These are phyloP conservation scores for Pseudopyrenochaeta lycopersici DNA, from an alignment of 2,329 filamentous ascomycete genomes.

Conservation along the genomic window DNA sequence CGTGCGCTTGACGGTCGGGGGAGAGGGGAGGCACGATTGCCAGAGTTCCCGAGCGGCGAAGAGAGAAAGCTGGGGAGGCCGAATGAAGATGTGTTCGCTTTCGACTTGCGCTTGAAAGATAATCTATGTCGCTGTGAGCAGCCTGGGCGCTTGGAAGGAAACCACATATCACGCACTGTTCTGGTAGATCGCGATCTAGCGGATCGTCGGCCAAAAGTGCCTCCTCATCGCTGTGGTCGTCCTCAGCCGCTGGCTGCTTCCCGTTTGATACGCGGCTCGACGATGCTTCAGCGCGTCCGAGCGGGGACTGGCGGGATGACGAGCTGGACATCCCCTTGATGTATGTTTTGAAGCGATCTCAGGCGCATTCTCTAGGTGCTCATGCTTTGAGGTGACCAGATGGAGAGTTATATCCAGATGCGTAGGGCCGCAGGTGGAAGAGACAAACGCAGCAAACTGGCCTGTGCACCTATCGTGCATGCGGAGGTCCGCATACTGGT, in stretches of 20 bases:
- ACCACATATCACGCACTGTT: conserved; percentile 45
- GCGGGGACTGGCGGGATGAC: conserved; percentile 43
- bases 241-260: conserved; percentile 45
- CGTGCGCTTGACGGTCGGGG: conserved; percentile 36
- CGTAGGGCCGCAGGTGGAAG: conserved; percentile 26
- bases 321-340: conserved; percentile 51
- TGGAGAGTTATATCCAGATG: conserved; percentile 4
- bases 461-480: conserved; percentile 11
- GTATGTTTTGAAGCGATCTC: conserved; percentile 32
- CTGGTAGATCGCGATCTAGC: conserved; percentile 59
- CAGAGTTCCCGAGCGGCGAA: conserved; percentile 44
- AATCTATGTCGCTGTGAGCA: conserved; percentile 49
- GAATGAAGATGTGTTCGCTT: conserved; percentile 51
- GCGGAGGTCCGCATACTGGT: not conserved
- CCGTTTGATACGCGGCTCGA: conserved; percentile 52
- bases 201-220: conserved; percentile 65
- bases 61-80: conserved; percentile 56
- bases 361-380: conserved; percentile 39
- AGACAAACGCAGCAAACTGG: conserved; percentile 21
- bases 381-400: conserved; percentile 20
- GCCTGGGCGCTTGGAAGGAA: not conserved
- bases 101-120: conserved; percentile 77
- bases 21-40: conserved; percentile 40
- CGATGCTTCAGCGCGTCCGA: conserved; percentile 54
- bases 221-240: conserved; percentile 59